phyloP scores from a whole-genome alignment of 78 protist genomes.

The Dictyostelium firmibasis region DNA sequence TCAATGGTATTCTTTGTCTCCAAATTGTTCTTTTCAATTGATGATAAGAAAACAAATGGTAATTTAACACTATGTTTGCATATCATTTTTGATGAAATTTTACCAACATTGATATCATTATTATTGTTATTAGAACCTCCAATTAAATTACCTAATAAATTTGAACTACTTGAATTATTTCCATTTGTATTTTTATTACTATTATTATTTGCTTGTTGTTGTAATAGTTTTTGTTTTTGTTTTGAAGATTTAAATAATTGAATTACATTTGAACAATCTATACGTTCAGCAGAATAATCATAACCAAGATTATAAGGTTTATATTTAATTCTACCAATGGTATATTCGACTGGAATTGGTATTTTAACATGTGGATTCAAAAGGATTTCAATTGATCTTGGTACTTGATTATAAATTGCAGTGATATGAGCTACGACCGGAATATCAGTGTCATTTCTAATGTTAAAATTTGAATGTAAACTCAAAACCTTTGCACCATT shows the following conservation, averaged over 20 bases:
- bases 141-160: neutral
- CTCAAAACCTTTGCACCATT: conserved; percentile 63
- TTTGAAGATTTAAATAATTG: conserved; percentile 8
- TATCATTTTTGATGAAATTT: conserved; percentile 42
- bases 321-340: conserved; percentile 31
- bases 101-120: neutral
- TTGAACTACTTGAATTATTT: neutral
- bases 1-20: conserved; percentile 37
- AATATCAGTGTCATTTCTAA: conserved; percentile 28
- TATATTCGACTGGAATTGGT: conserved; percentile 55
- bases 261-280: conserved; percentile 43
- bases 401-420: neutral
- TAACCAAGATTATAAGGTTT: conserved; percentile 54
- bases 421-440: conserved; percentile 19
- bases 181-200: neutral
- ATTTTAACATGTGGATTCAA: neutral
- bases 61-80: conserved; percentile 22
- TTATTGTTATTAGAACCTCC: neutral
- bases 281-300: conserved; percentile 25
- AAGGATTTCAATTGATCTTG: conserved; percentile 33
- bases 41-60: conserved; percentile 32
- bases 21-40: conserved; percentile 31
- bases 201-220: neutral
- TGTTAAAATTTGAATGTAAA: conserved; percentile 54
- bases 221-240: neutral